Conservation (phyloP, 495 filamentous ascomycete species). For the Xylaria sp. region DNA sequence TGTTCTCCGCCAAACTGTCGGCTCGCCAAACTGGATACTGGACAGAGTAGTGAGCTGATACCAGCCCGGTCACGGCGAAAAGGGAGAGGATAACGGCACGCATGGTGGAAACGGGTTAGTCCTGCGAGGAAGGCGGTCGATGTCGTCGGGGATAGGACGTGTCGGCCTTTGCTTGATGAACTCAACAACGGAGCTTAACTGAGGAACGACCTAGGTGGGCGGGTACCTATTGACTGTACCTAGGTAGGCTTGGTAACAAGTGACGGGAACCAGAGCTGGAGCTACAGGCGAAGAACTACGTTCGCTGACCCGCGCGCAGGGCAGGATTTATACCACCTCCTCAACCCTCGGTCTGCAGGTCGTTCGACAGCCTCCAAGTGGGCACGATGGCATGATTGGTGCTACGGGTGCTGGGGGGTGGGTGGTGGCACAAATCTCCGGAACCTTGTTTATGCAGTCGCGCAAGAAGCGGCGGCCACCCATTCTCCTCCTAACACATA, state of each 20-base stretch:
- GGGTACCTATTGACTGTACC: no score
- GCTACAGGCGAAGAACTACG: neutral
- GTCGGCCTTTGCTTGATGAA: neutral
- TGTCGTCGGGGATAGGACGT: neutral
- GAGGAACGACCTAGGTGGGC: neutral
- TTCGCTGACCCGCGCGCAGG: neutral
- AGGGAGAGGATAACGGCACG: conserved; percentile 36
- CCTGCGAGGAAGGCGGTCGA: neutral
- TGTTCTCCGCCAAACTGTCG: conserved; percentile 50
- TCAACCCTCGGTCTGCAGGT: neutral
- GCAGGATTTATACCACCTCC: neutral
- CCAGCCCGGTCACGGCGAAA: conserved; percentile 44
- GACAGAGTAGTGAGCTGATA: conserved; percentile 64
- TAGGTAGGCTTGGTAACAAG: neutral
- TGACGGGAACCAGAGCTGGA: neutral
- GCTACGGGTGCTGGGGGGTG: neutral
- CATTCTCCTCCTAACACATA: neutral
- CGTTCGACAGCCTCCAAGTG: conserved; percentile 11
- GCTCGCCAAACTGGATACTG: conserved; percentile 65
- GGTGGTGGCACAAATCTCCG: neutral
- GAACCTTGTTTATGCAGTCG: conserved; percentile 6
- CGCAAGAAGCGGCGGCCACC: neutral
- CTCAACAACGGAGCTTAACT: neutral
- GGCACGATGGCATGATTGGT: neutral
- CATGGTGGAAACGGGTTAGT: conserved; percentile 38